phyloP scores from a whole-genome alignment of 108 stramenopile genomes.

The Nitzschia sp. region DNA sequence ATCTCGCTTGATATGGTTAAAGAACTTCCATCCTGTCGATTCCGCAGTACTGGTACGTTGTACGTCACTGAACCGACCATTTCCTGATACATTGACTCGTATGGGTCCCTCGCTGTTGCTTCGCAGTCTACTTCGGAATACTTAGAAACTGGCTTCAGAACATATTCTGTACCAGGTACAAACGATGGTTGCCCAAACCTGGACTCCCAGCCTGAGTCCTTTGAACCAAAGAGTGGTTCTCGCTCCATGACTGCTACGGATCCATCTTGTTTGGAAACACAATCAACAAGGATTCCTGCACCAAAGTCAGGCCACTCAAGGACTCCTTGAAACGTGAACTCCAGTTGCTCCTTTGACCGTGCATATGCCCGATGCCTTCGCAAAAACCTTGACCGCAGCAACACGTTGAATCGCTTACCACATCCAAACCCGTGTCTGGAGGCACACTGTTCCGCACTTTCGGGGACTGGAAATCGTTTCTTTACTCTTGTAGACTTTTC shows the following conservation, averaged over 20 bases:
- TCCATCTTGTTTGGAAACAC: slow-evolving; percentile 56
- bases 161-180: slow-evolving; percentile 61
- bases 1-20: slow-evolving; percentile 66
- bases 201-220: slow-evolving; percentile 84
- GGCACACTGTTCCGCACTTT: slow-evolving; percentile 78
- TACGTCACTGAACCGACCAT: slow-evolving; percentile 56
- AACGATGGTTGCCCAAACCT: slow-evolving; percentile 83
- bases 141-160: slow-evolving; percentile 25
- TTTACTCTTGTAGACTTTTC: slow-evolving; percentile 66
- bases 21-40: slow-evolving; percentile 49
- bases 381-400: slow-evolving; percentile 47
- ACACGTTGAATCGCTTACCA: slow-evolving; percentile 49
- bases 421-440: slow-evolving; percentile 80
- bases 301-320: slow-evolving; percentile 89
- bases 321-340: slow-evolving; percentile 50
- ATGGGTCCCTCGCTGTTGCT: slow-evolving; percentile 29
- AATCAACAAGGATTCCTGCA: slow-evolving; percentile 64
- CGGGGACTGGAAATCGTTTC: slow-evolving; percentile 72
- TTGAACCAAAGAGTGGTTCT: slow-evolving; percentile 68
- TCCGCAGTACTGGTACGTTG: slow-evolving; percentile 50
- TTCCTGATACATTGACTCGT: slow-evolving; percentile 59
- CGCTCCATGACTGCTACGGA: slow-evolving; percentile 63
- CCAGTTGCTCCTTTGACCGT: slow-evolving; percentile 10
- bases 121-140: slow-evolving; percentile 6
- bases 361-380: neutral